Evolutionary conservation across 139 green algal genomes (phyloP).

Genomic region (Micromonas commoda): DNA sequence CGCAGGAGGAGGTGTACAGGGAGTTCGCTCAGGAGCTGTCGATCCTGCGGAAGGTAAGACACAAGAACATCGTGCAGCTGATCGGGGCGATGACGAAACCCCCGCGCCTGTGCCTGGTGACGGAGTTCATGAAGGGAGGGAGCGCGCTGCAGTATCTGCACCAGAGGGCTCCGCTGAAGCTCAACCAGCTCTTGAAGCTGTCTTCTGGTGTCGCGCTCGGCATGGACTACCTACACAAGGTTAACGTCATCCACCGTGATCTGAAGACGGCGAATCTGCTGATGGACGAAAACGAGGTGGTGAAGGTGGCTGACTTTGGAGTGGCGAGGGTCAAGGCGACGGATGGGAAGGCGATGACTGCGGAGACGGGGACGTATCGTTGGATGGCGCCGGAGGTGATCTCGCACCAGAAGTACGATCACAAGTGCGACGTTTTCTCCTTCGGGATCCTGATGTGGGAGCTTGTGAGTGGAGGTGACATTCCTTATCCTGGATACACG

Average conservation of each 20-base stretch:
- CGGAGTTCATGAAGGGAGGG: constrained; percentile 93
- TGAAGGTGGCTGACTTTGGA: constrained; percentile 89
- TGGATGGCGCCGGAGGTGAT: constrained; percentile 99
- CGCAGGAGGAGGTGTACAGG: constrained; percentile 66
- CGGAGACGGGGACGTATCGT: constrained; percentile 97
- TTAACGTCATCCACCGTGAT: constrained; percentile 92
- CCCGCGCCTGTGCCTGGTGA: constrained; percentile 97
- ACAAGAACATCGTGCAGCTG: constrained; percentile 99
- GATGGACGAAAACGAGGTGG: constrained; percentile 82
- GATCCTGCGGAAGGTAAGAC: constrained; percentile 84
- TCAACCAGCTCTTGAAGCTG: constrained; percentile 63
- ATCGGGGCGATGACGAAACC: constrained; percentile 93
- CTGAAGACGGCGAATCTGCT: constrained; percentile 94
- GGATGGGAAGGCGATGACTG: constrained; percentile 84
- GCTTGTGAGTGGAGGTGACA: constrained; percentile 73
- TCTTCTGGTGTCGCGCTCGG: constrained; percentile 33
- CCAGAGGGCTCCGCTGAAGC: constrained; percentile 47
- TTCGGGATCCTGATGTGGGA: constrained; percentile 90
- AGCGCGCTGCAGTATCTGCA: constrained; percentile 91
- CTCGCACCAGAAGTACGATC: constrained; percentile 90
- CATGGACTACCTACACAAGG: constrained; percentile 99
- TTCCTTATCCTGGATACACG: constrained; percentile 88
- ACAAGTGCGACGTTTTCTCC: constrained; percentile 82
- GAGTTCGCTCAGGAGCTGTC: constrained; percentile 88
- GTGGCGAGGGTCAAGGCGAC: constrained; percentile 83